Percentiles rank a stretch among this genome's conserved stretches.
Evolutionary conservation across 202 grass and related monocot species (phyloP).

Genomic region (Zizania palustris): DNA sequence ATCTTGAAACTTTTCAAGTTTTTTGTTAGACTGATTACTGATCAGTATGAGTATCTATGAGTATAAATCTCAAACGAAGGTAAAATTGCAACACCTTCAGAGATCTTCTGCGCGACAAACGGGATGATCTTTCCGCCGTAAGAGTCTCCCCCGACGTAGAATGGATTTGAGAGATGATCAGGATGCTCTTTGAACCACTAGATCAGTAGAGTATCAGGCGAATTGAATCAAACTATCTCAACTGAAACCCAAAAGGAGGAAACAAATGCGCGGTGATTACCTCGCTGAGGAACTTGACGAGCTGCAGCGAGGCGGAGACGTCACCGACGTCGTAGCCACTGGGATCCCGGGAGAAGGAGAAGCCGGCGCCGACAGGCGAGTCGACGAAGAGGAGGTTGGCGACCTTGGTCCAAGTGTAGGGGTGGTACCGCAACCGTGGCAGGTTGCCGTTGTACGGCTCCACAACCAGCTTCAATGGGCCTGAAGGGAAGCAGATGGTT

Average conservation of each 20-base stretch:
- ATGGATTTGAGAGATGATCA: neutral
- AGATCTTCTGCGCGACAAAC: constrained; percentile 31
- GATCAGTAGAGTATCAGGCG: neutral
- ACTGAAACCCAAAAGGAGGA: no score
- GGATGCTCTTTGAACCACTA: constrained; percentile 27
- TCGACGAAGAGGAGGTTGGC: constrained; percentile 36
- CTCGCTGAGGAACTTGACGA: constrained; percentile 10
- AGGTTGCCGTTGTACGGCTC: constrained; percentile 34
- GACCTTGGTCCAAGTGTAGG: constrained; percentile 37
- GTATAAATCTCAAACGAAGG: no score
- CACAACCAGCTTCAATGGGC: constrained; percentile 25
- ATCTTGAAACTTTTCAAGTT: no score
- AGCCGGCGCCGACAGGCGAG: constrained; percentile 36
- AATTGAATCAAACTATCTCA: neutral
- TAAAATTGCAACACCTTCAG: constrained; percentile 37
- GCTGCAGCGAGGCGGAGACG: constrained; percentile 7
- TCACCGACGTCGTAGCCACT: constrained; percentile 39
- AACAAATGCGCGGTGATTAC: neutral
- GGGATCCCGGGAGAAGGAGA: constrained; percentile 33
- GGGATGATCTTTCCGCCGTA: constrained; percentile 45
- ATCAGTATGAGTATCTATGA: no score
- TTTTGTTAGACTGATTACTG: no score
- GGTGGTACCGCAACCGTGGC: constrained; percentile 30
- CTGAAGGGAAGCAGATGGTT: neutral
- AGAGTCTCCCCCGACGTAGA: constrained; percentile 19